These are phyloP conservation scores for Fusarium oligoseptatum DNA, from an alignment of 2,329 filamentous ascomycete species.

Conservation along the genomic window DNA sequence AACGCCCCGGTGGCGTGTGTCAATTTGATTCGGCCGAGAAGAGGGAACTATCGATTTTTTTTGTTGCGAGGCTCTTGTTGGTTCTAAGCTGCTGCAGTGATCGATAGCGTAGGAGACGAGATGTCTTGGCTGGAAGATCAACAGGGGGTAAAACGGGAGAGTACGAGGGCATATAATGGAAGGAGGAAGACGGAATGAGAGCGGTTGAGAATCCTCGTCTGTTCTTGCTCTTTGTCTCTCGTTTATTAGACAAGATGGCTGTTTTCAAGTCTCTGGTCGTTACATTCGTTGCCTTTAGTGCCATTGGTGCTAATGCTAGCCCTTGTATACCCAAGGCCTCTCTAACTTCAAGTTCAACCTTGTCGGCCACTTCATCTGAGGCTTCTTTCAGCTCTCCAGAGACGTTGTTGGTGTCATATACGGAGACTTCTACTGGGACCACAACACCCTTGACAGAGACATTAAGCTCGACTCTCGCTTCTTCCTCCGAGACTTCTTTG, in stretches of 20 bases:
- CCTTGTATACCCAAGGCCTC: not conserved
- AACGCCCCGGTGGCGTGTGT: not conserved
- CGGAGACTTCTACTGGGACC: not conserved
- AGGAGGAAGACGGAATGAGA: not conserved
- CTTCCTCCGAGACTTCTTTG: not conserved
- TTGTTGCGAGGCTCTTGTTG: conserved; percentile 1
- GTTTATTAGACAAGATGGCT: not conserved
- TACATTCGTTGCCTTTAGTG: not conserved
- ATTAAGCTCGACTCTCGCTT: not conserved
- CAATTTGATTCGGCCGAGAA: not conserved
- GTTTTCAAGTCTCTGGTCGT: not conserved
- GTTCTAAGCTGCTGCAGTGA: not conserved
- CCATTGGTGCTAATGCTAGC: not conserved
- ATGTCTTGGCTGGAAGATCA: conserved; percentile 7
- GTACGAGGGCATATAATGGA: not conserved
- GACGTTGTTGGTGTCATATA: not conserved
- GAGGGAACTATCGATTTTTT: not conserved
- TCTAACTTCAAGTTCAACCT: not conserved
- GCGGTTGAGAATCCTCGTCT: not conserved
- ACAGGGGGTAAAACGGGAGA: not conserved
- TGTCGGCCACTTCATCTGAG: not conserved
- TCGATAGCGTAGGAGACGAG: not conserved
- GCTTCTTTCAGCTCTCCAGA: not conserved
- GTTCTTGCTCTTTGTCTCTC: not conserved
- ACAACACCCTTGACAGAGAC: not conserved